Evolutionary conservation across 2,329 filamentous ascomycete species (phyloP).

Genomic region (Cladosporium sp.): DNA sequence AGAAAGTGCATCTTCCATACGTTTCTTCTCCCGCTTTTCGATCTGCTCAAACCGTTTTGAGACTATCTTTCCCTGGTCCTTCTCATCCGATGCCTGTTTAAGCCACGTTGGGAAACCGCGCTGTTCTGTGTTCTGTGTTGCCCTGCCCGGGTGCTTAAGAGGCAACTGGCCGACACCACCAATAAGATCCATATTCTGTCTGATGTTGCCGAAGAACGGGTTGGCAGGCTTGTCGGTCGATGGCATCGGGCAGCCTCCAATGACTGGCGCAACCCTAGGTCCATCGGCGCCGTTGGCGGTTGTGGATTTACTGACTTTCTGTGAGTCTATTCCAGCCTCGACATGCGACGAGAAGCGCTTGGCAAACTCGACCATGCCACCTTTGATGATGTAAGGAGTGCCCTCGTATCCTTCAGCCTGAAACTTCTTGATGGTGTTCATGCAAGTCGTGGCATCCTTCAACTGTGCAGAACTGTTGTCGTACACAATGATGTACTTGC

Average conservation of each 20-base stretch:
- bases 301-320: slow-evolving; percentile 5
- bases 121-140: slow-evolving; percentile 45
- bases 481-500: slow-evolving; percentile 78
- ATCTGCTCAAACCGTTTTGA: slow-evolving; percentile 80
- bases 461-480: slow-evolving; percentile 71
- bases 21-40: slow-evolving; percentile 77
- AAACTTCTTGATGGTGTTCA: slow-evolving; percentile 93
- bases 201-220: slow-evolving; percentile 93
- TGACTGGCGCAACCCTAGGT: slow-evolving; percentile 66
- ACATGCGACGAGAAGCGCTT: slow-evolving; percentile 61
- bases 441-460: slow-evolving; percentile 73
- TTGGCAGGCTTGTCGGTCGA: slow-evolving; percentile 63
- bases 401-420: slow-evolving; percentile 76
- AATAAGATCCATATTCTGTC: slow-evolving; percentile 92
- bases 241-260: slow-evolving; percentile 83
- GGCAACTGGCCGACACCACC: slow-evolving; percentile 82
- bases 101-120: slow-evolving; percentile 70
- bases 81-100: slow-evolving; percentile 57
- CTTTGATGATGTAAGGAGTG: slow-evolving; percentile 67
- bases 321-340: slow-evolving; percentile 39
- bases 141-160: slow-evolving; percentile 52
- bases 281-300: slow-evolving; percentile 44
- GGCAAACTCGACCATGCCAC: slow-evolving; percentile 74
- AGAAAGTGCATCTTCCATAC: slow-evolving; percentile 81
- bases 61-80: slow-evolving; percentile 72